A percentile compares a stretch with the other conserved stretches of the same genome.
Evolutionary conservation across 257 asterid genomes (phyloP).

Genomic region (Salvia miltiorrhiza): DNA sequence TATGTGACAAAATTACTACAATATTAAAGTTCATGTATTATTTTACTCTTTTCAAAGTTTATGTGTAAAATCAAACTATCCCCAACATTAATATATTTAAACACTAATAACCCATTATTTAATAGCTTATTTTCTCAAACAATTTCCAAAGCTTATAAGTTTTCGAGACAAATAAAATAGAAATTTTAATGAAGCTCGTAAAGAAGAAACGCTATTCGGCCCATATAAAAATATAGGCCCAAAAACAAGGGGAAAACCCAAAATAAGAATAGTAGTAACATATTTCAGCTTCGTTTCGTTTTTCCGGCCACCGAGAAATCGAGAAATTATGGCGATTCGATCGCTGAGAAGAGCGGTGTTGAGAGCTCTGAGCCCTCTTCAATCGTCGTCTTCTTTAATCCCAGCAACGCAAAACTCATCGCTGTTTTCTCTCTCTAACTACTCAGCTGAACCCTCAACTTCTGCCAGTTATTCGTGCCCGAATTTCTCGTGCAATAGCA

Average conservation of each 20-base stretch:
- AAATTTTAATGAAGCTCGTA: background rate
- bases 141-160: too few species aligned
- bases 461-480: constrained; percentile 20
- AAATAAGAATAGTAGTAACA: background rate
- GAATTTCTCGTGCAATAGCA: constrained; percentile 24
- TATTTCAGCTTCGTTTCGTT: background rate
- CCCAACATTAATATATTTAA: too few species aligned
- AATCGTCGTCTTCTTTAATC: constrained; percentile 24
- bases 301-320: constrained; percentile 14
- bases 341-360: constrained; percentile 33
- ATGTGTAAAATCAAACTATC: too few species aligned
- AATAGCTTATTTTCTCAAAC: too few species aligned
- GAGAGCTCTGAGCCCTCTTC: constrained; percentile 28
- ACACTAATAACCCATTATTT: too few species aligned
- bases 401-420: constrained; percentile 8
- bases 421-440: constrained; percentile 4
- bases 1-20: too few species aligned
- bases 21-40: too few species aligned
- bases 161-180: background rate
- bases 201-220: background rate
- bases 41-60: too few species aligned
- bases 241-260: background rate
- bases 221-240: constrained; percentile 5
- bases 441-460: constrained; percentile 27
- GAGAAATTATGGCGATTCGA: constrained; percentile 41